A percentile compares a stretch with the other conserved stretches of the same genome.
Evolutionary conservation across 129 eudicot species (phyloP).

Genomic region (Gnaphalium uliginosum): DNA sequence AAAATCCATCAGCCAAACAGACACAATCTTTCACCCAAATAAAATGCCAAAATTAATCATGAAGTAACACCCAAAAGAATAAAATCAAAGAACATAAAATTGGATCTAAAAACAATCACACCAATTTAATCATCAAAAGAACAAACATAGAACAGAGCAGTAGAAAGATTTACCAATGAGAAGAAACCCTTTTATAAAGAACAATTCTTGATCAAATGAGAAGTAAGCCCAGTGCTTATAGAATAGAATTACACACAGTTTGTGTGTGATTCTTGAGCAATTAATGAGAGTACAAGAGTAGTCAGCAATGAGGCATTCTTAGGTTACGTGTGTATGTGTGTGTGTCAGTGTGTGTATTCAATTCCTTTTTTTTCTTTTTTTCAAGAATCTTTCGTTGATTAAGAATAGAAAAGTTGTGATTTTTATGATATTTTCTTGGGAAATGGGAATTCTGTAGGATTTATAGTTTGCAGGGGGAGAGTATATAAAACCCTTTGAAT

Average conservation of each 20-base stretch:
- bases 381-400: neutral
- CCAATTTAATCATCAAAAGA: slow-evolving; percentile 9
- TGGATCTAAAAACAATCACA: slow-evolving; percentile 36
- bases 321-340: neutral
- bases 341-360: slow-evolving; percentile 2
- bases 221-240: slow-evolving; percentile 14
- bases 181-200: neutral
- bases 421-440: slow-evolving; percentile 36
- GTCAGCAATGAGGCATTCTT: slow-evolving; percentile 25
- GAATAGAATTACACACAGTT: slow-evolving; percentile 16
- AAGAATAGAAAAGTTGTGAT: slow-evolving; percentile 1
- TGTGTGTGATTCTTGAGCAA: slow-evolving; percentile 11
- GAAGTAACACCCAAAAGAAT: slow-evolving; percentile 14
- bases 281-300: slow-evolving; percentile 9
- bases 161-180: slow-evolving; percentile 35
- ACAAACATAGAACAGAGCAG: slow-evolving; percentile 23
- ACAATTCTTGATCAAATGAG: slow-evolving; percentile 30
- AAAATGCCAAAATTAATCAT: slow-evolving; percentile 16
- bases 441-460: slow-evolving; percentile 36
- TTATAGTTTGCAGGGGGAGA: slow-evolving; percentile 33
- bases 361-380: neutral
- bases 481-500: slow-evolving; percentile 27
- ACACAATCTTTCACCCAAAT: neutral
- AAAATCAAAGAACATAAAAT: slow-evolving; percentile 1
- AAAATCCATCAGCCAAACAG: neutral